These are phyloP conservation scores for Trapa incisa DNA, from an alignment of 345 rosid genomes.

Conservation along the genomic window DNA sequence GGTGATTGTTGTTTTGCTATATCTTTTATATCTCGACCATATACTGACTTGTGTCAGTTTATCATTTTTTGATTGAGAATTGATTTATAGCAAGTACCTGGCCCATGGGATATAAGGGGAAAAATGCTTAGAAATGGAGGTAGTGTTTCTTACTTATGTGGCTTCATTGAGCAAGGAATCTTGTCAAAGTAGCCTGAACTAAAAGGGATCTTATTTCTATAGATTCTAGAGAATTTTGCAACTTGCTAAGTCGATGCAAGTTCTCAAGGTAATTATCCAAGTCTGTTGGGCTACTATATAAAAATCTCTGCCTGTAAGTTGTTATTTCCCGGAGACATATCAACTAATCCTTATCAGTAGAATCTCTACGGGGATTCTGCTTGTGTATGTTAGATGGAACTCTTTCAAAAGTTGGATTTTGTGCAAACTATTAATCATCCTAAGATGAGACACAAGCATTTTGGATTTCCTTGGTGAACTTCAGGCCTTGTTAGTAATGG, in stretches of 20 bases:
- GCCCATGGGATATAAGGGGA: background rate
- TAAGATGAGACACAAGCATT: background rate
- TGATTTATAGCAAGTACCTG: background rate
- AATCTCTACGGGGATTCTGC: background rate
- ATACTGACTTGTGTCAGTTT: background rate
- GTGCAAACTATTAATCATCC: background rate
- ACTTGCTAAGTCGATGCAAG: background rate
- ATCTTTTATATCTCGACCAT: background rate
- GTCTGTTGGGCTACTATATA: background rate
- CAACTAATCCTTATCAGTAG: background rate
- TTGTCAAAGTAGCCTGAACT: background rate
- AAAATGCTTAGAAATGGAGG: background rate
- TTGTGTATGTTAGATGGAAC: background rate
- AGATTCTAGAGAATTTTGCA: too few species aligned
- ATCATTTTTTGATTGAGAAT: background rate
- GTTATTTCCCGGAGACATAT: background rate
- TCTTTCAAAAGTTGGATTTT: background rate
- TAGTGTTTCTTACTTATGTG: background rate
- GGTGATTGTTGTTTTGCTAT: conserved; percentile 14
- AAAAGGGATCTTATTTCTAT: too few species aligned
- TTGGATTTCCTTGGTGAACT: background rate
- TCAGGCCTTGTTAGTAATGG: background rate
- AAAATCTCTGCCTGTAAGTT: background rate
- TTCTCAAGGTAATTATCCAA: background rate
- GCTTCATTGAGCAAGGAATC: too few species aligned